phyloP scores from a whole-genome alignment of 805 yeast genomes.

The Candida morakotiae region DNA sequence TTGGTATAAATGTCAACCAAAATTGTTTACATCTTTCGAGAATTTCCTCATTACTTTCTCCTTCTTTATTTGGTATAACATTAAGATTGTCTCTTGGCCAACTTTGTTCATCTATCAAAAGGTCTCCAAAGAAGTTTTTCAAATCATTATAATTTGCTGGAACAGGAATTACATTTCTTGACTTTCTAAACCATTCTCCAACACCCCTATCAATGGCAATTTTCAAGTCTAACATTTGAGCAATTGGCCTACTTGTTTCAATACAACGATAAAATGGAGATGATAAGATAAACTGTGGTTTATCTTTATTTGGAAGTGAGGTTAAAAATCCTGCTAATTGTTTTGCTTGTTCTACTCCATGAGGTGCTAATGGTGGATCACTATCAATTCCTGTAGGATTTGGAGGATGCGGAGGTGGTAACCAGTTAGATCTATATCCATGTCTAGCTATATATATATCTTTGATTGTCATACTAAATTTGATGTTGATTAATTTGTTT shows the following conservation, averaged over 20 bases:
- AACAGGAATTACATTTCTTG: constrained; percentile 61
- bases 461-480: constrained; percentile 39
- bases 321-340: constrained; percentile 64
- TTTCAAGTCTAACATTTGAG: constrained; percentile 53
- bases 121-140: constrained; percentile 47
- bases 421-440: constrained; percentile 90
- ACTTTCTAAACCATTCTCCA: constrained; percentile 88
- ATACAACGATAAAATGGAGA: constrained; percentile 91
- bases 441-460: constrained; percentile 76
- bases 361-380: constrained; percentile 84
- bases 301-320: constrained; percentile 41
- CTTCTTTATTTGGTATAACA: constrained; percentile 56
- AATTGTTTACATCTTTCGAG: constrained; percentile 56
- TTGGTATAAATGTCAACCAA: constrained; percentile 53
- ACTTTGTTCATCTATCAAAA: constrained; percentile 24
- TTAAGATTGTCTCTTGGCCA: constrained; percentile 53
- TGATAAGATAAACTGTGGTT: constrained; percentile 67
- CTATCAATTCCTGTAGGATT: constrained; percentile 87
- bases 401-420: constrained; percentile 64
- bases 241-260: constrained; percentile 72
- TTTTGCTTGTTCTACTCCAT: constrained; percentile 83
- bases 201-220: constrained; percentile 75
- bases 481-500: not conserved
- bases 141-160: constrained; percentile 57
- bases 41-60: constrained; percentile 75